phyloP scores from a whole-genome alignment of 441 rosid species.

The Pelargonium australe region DNA sequence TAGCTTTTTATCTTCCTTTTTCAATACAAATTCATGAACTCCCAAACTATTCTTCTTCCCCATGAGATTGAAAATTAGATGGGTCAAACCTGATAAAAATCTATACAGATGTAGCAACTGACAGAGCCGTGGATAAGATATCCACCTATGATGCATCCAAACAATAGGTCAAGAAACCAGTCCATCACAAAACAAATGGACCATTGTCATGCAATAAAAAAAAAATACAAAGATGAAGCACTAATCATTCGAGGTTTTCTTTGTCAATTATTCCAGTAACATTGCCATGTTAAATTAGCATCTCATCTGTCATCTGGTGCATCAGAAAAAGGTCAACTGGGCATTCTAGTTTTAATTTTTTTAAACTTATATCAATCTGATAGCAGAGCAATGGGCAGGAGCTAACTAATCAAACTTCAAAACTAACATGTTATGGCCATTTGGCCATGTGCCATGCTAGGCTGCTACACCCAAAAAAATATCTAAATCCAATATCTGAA shows the following conservation, averaged over 20 bases:
- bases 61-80: background rate
- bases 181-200: background rate
- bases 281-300: background rate
- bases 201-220: background rate
- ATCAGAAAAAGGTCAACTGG: background rate
- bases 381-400: background rate
- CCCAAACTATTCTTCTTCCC: background rate
- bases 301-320: slow-evolving; percentile 2
- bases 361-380: background rate
- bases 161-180: no score
- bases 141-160: background rate
- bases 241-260: background rate
- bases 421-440: background rate
- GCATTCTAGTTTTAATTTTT: background rate
- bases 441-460: background rate
- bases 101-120: background rate
- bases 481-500: background rate
- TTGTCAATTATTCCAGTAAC: background rate
- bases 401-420: background rate
- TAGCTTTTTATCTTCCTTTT: background rate
- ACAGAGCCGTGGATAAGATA: slow-evolving; percentile 2
- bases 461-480: background rate
- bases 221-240: background rate
- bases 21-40: background rate
- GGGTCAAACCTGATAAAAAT: background rate